Evolutionary conservation across 345 rosid genomes (phyloP).

Genomic region (Jatropha curcas): DNA sequence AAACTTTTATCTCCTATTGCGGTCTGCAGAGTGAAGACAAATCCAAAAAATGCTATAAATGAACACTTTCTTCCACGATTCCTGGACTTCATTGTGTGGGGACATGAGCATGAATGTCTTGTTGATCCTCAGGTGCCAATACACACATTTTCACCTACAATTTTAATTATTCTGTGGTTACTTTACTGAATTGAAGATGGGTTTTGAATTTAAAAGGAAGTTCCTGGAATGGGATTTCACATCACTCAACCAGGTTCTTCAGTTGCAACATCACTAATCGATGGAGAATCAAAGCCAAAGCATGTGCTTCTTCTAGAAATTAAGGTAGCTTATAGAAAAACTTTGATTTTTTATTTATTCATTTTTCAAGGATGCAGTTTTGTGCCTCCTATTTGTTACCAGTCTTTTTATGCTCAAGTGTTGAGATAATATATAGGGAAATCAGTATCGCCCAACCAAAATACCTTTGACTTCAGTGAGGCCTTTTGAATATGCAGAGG

Average conservation of each 20-base stretch:
- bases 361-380: conserved; percentile 3
- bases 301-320: conserved; percentile 97
- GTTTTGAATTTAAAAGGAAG: conserved; percentile 70
- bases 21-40: conserved; percentile 79
- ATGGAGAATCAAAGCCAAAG: conserved; percentile 98
- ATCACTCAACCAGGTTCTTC: conserved; percentile 99
- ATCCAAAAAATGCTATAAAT: conserved; percentile 95
- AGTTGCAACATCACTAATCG: conserved; percentile 96
- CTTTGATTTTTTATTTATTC: conserved; percentile 12
- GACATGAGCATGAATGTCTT: conserved; percentile 97
- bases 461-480: conserved; percentile 93
- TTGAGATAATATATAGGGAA: conserved; percentile 53
- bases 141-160: not conserved
- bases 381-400: conserved; percentile 16
- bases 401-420: conserved; percentile 9
- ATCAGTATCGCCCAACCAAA: conserved; percentile 97
- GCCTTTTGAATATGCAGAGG: conserved; percentile 95
- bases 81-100: conserved; percentile 95
- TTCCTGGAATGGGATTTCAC: conserved; percentile 98
- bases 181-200: conserved; percentile 33
- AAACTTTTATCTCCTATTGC: conserved; percentile 8
- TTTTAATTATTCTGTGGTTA: not conserved
- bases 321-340: conserved; percentile 54
- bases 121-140: conserved; percentile 81
- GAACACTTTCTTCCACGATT: conserved; percentile 97